Evolutionary conservation across 192 early-diverging fungal species (phyloP), one percentile per base, ranked within the genome.

Genomic region (Backusella liffmaniae): DNA sequence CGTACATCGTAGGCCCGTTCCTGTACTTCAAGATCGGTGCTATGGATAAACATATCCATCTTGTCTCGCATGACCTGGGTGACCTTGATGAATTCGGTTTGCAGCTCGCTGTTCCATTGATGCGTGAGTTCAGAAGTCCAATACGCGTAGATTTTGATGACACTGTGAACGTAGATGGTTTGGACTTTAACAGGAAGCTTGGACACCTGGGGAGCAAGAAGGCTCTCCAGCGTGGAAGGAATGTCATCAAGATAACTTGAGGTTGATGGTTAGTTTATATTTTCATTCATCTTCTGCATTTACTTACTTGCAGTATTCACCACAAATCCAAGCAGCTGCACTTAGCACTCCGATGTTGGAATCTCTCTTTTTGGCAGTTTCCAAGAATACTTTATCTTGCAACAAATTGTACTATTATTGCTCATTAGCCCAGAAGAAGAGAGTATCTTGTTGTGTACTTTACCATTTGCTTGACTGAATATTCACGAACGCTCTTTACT

Each of bases 311-410:
- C 91, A 92, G 77, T 95, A 99, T 80, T 98, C 98, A 66, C 96
- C 96, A 46, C 91, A 84, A 34, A 98, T 90, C 90, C 95, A 99
- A 8, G 96, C 95, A 6, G 98, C 96, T 35, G 93, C 96, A 39
- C 90, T 88, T 18, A 99, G 75, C 0, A 97, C 91, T 68, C 88
- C 86, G 15, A 89, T 84, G 67, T 94, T 92, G 13, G 92, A 90
- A 37, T 88, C 88, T 46, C 87, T 81, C 21, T 85, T 81, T 36
- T 78, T 85, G 9, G 85, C 83, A 34, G 90, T 87, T 42, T 91
- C 87, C 32, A 92, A 81, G 69, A 95, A 82, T 32, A 72, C 74
- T 1, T 77, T 73, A 78, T 97, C 93, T 7, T 88, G 82, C 5
- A 98, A 79, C 56, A 98, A 76, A 6, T 86, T 87, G 72, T 85